phyloP scores from a whole-genome alignment of 768 basidiomycete species.

The Pulveroboletus frians region DNA sequence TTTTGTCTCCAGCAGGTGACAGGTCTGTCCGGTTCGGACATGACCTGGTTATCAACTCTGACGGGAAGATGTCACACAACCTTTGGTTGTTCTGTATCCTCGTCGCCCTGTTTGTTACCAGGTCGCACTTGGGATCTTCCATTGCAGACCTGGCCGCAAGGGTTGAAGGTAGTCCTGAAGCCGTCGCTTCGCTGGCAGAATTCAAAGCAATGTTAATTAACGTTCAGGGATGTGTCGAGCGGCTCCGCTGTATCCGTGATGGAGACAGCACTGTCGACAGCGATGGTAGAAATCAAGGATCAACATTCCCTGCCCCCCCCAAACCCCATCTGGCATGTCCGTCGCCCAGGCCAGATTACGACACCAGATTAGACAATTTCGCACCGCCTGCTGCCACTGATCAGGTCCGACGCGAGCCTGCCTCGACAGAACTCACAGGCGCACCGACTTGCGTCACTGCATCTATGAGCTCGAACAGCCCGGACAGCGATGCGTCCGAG shows the following conservation, averaged over 20 bases:
- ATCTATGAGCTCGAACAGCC: conserved; percentile 2
- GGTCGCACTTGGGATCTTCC: conserved; percentile 8
- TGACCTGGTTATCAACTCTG: conserved; percentile 41
- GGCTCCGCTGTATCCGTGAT: conserved; percentile 14
- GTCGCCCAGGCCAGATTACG: conserved; percentile 16
- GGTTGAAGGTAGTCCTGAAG: conserved; percentile 12
- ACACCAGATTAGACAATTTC: conserved; percentile 11
- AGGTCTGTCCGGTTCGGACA: conserved; percentile 8
- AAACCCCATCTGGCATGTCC: conserved; percentile 16
- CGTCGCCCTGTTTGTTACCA: conserved; percentile 17
- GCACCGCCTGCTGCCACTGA: conserved; percentile 6
- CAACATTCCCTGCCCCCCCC: conserved; percentile 16
- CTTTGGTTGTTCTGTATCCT: conserved; percentile 46
- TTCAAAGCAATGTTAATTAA: conserved; percentile 24
- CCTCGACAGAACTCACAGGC: background rate
- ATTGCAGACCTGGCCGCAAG: conserved; percentile 13
- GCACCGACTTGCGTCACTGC: conserved; percentile 3
- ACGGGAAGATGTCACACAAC: conserved; percentile 46
- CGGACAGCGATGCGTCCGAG: background rate
- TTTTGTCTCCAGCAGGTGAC: conserved; percentile 10
- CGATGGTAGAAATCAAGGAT: conserved; percentile 22
- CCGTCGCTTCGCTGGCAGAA: conserved; percentile 12
- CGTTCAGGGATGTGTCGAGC: conserved; percentile 21
- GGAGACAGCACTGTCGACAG: conserved; percentile 9
- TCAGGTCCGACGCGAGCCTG: conserved; percentile 5